Evolutionary conservation across 2,329 filamentous ascomycete genomes (phyloP), one percentile per base, ranked within the genome.

Genomic region (Didymella sp.): DNA sequence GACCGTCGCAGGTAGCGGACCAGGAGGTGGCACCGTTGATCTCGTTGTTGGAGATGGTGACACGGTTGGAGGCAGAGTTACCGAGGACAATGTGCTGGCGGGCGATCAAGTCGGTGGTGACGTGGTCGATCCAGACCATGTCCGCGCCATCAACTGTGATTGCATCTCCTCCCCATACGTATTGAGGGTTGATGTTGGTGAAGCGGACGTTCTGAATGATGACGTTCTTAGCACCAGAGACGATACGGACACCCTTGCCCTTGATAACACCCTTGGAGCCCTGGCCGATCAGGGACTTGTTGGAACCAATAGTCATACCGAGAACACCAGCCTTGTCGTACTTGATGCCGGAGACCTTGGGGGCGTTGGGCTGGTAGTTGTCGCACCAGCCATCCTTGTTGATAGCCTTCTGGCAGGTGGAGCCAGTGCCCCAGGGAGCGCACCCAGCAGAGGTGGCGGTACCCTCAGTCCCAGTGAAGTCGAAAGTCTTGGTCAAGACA

Each of bases 51-150:
- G 84, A 84, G 70, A 88, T 81, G 25, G 84, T 85, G 19, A 87
- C 82, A 41, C 82, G 82, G 70, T 79, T 80, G 64, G 79, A 81
- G 47, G 83, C 80, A 3, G 71, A 67, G 68, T 79, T 82, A 58
- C 85, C 85, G 46, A 84, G 79, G 46, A 87, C 85, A 46, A 86
- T 82, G 77, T 86, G 82, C 73, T 87, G 85, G 41, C 85, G 84
- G 50, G 83, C 84, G 62, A 86, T 83, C 41, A 82, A 79, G 48
- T 83, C 84, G 46, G 82, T 84, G 74, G 83, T 73, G 38, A 61
- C 55, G 56, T 73, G 70, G 53, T 71, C 67, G 27, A 69, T 64
- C 64, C 67, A 68, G 62, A 69, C 43, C 6, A 68, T 55, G 43
- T 69, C 66, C 25, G 38, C 62, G 22, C 68, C 70, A 49, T 72